These are phyloP conservation scores for Pyrenochaeta sp. DNA, from an alignment of 2,329 filamentous ascomycete genomes.

Conservation along the genomic window DNA sequence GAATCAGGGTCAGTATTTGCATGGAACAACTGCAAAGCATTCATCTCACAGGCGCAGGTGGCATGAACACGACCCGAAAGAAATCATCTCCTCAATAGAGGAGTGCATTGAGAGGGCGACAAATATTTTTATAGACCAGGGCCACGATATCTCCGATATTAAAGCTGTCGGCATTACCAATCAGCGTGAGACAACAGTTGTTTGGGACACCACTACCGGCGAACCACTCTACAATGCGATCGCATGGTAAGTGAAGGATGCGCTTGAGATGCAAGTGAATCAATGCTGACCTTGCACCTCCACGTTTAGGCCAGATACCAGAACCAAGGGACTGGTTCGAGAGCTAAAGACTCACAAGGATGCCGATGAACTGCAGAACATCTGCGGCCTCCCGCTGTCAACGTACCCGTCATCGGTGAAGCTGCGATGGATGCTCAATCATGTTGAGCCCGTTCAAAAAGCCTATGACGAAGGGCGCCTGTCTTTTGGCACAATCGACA, in stretches of 20 bases:
- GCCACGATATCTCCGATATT: slow-evolving; percentile 72
- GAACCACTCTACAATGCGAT: slow-evolving; percentile 84
- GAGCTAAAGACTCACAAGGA: slow-evolving; percentile 74
- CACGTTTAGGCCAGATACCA: slow-evolving; percentile 69
- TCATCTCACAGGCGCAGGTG: slow-evolving; percentile 63
- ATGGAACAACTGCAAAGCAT: neutral
- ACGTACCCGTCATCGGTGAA: slow-evolving; percentile 91
- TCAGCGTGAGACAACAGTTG: slow-evolving; percentile 86
- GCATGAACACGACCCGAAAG: slow-evolving; percentile 87
- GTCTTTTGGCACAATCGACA: slow-evolving; percentile 86
- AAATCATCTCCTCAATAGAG: slow-evolving; percentile 77
- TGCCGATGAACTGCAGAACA: slow-evolving; percentile 71
- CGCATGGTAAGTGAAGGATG: slow-evolving; percentile 65
- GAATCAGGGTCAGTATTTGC: slow-evolving; percentile 74
- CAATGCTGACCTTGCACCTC: slow-evolving; percentile 6
- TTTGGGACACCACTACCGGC: slow-evolving; percentile 83
- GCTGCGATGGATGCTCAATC: slow-evolving; percentile 80
- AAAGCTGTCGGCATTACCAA: slow-evolving; percentile 86
- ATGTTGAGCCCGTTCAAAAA: slow-evolving; percentile 71
- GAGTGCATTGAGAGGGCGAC: slow-evolving; percentile 80
- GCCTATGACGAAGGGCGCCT: slow-evolving; percentile 80
- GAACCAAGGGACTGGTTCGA: slow-evolving; percentile 77
- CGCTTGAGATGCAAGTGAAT: neutral
- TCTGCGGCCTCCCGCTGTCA: slow-evolving; percentile 83
- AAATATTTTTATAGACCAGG: slow-evolving; percentile 72